Percentiles rank a stretch among this genome's conserved stretches.
Evolutionary conservation across 345 rosid species (phyloP).

Genomic region (Aquilaria yunnanensis): DNA sequence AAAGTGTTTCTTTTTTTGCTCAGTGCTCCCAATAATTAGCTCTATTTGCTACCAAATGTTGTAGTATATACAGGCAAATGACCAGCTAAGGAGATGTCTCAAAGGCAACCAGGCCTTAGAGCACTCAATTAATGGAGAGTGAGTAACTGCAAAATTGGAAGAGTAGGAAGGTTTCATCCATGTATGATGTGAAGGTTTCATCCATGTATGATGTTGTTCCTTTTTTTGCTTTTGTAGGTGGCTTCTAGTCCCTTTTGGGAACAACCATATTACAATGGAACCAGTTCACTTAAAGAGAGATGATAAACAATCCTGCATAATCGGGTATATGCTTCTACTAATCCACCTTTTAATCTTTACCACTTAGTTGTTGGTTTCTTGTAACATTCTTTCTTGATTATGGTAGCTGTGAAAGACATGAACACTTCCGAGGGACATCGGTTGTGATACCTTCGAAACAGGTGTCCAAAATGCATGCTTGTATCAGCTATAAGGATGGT

Average conservation of each 20-base stretch:
- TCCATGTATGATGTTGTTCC: neutral
- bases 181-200: slow-evolving; percentile 18
- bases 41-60: neutral
- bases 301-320: slow-evolving; percentile 43
- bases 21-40: neutral
- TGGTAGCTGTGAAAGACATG: slow-evolving; percentile 48
- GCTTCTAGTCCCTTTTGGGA: slow-evolving; percentile 54
- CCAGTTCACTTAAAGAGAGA: slow-evolving; percentile 48
- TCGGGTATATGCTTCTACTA: slow-evolving; percentile 45
- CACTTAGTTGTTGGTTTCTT: neutral
- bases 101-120: slow-evolving; percentile 72
- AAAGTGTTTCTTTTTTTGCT: no score
- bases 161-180: no score
- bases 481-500: slow-evolving; percentile 64
- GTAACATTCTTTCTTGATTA: slow-evolving; percentile 2
- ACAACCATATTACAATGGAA: slow-evolving; percentile 24
- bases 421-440: slow-evolving; percentile 44
- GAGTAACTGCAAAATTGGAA: neutral
- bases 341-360: no score
- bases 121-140: slow-evolving; percentile 75
- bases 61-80: slow-evolving; percentile 23
- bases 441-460: slow-evolving; percentile 53
- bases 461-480: slow-evolving; percentile 79
- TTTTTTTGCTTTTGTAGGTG: slow-evolving; percentile 39
- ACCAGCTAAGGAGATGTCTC: slow-evolving; percentile 31